Evolutionary conservation across 768 basidiomycete genomes (phyloP).

Genomic region (Trametes maxima): DNA sequence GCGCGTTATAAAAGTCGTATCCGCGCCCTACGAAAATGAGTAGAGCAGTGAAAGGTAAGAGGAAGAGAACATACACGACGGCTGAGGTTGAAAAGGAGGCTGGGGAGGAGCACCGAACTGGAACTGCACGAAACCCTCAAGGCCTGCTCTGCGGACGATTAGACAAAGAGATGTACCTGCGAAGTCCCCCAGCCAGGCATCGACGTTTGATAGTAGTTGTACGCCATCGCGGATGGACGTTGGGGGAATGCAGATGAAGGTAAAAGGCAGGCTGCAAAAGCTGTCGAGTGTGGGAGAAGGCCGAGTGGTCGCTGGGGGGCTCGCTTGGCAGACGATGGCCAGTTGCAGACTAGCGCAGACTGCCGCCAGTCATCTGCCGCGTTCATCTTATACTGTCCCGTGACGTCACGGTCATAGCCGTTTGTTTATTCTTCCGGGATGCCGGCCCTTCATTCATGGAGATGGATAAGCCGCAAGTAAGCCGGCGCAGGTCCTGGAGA

Average conservation of each 20-base stretch:
- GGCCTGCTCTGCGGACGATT: not conserved
- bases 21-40: slow-evolving; percentile 52
- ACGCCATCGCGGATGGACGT: slow-evolving; percentile 16
- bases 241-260: slow-evolving; percentile 42
- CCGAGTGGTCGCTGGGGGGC: slow-evolving; percentile 8
- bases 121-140: slow-evolving; percentile 26
- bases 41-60: not conserved
- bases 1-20: slow-evolving; percentile 63
- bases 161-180: slow-evolving; percentile 32
- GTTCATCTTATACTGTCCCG: slow-evolving; percentile 22
- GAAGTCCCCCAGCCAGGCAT: slow-evolving; percentile 53
- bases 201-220: slow-evolving; percentile 28
- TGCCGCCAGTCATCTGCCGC: slow-evolving; percentile 15
- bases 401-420: slow-evolving; percentile 23
- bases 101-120: slow-evolving; percentile 39
- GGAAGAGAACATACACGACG: slow-evolving; percentile 51
- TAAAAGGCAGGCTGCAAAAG: slow-evolving; percentile 45
- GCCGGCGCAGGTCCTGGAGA: not conserved
- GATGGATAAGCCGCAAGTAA: not conserved
- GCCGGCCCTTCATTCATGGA: slow-evolving; percentile 4
- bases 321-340: slow-evolving; percentile 14
- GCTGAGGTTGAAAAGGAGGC: slow-evolving; percentile 46
- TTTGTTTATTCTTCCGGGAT: slow-evolving; percentile 14
- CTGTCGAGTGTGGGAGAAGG: slow-evolving; percentile 18
- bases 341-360: slow-evolving; percentile 2